Base-by-base conservation (phyloP, 352 stramenopile species). In the Salisapilia sapeloensis region DNA sequence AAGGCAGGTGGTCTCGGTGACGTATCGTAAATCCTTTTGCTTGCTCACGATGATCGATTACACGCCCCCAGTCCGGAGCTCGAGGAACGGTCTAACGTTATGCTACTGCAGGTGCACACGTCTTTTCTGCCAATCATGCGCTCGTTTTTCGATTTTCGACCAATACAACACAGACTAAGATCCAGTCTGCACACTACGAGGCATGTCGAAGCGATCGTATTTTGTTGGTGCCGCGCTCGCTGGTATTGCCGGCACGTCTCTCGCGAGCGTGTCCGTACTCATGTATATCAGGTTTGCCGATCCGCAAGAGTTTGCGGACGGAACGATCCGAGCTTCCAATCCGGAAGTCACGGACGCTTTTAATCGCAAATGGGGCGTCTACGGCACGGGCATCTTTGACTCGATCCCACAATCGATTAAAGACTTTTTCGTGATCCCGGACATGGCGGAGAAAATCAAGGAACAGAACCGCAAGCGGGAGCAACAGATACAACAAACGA, bases 271-370 rank as follows among this genome's bases (percentile, higher is more conserved):
- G n/a, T 82, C 61, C 13, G 48, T 91, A 30, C 54, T 91, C 26
- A 50, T 62, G 19, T 86, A 89, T 56, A 56, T 79, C 24, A 71
- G 76, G 44, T 86, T 87, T 44, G 49, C 86, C 54, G 59, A 84
- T 43, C 72, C 76, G 16, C 44, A 86, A 46, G 51, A 87, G 46
- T 91, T 91, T 41, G 76, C 61, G 3, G 69, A 91, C 38, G 79
- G 69, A 33, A 65, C 54, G 16, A 56, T 87, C 35, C 65, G 72
- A 40, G 79, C 81, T 56, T 75, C 64, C 30, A 61, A 65, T n/a
- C 70, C 72, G 1, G 76, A 91, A 42, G 25, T 77, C 12, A 56
- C 60, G 33, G 60, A 84, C 56, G 66, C 80, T 32, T 54, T 63
- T 25, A 71, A 67, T 29, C 53, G 52, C 38, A 83, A 81, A 34